phyloP scores from a whole-genome alignment of 257 asterid genomes.

The Plantago major region DNA sequence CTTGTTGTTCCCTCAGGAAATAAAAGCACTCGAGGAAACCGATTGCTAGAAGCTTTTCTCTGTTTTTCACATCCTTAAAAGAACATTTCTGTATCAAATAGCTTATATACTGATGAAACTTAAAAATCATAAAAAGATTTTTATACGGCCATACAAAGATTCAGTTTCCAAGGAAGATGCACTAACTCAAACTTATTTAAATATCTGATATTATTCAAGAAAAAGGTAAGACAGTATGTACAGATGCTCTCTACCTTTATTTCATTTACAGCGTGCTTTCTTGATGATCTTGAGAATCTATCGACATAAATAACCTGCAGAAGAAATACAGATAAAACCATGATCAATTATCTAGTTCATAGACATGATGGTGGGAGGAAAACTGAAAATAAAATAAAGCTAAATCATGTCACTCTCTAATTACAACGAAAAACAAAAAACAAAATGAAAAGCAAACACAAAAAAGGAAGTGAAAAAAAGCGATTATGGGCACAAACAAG shows the following conservation, averaged over 20 bases:
- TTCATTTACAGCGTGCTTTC: slow-evolving; percentile 85
- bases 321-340: slow-evolving; percentile 15
- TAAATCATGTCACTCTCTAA: background rate
- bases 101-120: slow-evolving; percentile 56
- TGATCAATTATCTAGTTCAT: slow-evolving; percentile 11
- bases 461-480: background rate
- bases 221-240: slow-evolving; percentile 15
- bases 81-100: slow-evolving; percentile 88
- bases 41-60: slow-evolving; percentile 89
- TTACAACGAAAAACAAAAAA: background rate
- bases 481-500: no score
- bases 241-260: slow-evolving; percentile 75
- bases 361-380: slow-evolving; percentile 4
- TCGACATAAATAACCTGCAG: slow-evolving; percentile 87
- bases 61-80: slow-evolving; percentile 81
- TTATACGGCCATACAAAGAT: background rate
- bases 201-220: slow-evolving; percentile 1
- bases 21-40: slow-evolving; percentile 87
- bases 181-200: background rate
- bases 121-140: slow-evolving; percentile 13
- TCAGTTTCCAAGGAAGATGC: no score
- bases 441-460: background rate
- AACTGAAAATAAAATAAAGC: slow-evolving; percentile 4
- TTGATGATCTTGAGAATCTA: slow-evolving; percentile 82
- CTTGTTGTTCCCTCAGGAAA: slow-evolving; percentile 99